Base-by-base conservation (phyloP, 768 basidiomycete genomes). In the Hericium coralloides region DNA sequence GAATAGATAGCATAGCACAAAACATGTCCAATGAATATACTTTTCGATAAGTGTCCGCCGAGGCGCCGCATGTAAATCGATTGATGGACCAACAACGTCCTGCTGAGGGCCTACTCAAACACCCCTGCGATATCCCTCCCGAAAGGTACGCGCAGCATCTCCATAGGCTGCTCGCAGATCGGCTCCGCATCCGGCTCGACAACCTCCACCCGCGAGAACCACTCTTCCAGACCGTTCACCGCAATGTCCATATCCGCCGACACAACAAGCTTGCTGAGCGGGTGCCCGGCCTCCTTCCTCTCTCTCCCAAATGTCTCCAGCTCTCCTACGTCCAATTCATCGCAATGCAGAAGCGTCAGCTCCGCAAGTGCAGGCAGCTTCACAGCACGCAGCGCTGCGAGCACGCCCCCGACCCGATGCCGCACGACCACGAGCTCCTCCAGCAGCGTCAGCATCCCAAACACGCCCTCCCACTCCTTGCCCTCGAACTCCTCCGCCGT, bases 131-230 rank as follows among this genome's bases (percentile, higher is more conserved):
- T 37, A 20, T 62, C 60, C 52, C 53, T 62, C 43, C 60, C 60
- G 49, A 62, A 62, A 18, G 60, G 59, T 25, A 47, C 52, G 14
- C 53, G 60, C 36, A 51, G 60, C 60, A 62, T 60, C 49, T 60
- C 56, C 20, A 48, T 23, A n/a, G 60, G 60, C 25, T 62, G 59
- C 38, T 60, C 56, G 45, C 60, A 62, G 15, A 39, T 25, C 15
- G 52, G 52, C 36, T 36, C 52, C 3, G 12, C 52, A 8, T 52
- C 17, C 5, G 7, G 31, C 31, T 8, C 26, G 15, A 52, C 2
- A 20, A 52, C n/a, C 31, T 52, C 52, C 3, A 52, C 52, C 25
- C 37, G 17, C 18, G 12, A 15, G 37, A 52, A 52, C 17, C 7
- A 8, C 18, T n/a, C 14, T 4, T 18, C 12, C 26, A 52, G 37